Conservation (phyloP, 2,329 filamentous ascomycete genomes). For the Aspergillus niger region DNA sequence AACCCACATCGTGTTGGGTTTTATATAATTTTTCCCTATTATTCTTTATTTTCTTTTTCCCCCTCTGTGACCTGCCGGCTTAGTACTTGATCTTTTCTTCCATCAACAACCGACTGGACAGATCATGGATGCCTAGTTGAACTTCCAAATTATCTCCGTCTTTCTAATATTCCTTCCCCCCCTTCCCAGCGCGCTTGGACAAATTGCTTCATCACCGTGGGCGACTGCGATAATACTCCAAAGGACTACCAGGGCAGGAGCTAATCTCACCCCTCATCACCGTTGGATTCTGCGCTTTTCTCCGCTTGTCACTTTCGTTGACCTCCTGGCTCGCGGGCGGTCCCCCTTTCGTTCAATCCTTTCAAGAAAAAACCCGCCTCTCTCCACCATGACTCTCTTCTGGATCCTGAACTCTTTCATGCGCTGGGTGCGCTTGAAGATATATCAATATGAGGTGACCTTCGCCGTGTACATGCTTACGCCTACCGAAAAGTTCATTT, state of each 20-base stretch:
- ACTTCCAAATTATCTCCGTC: not conserved
- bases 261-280: not conserved
- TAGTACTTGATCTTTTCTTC: not conserved
- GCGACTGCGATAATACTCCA: not conserved
- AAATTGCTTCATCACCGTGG: not conserved
- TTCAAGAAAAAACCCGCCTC: not conserved
- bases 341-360: not conserved
- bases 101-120: not conserved
- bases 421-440: constrained; percentile 89
- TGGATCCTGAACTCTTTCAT: constrained; percentile 58
- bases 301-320: not conserved
- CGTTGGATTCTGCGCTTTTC: not conserved
- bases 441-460: constrained; percentile 98
- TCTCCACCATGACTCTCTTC: constrained; percentile 28
- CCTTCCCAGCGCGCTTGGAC: not conserved
- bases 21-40: not conserved
- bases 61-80: not conserved
- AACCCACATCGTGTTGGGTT: not conserved
- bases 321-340: not conserved
- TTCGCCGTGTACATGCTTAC: constrained; percentile 97
- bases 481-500: constrained; percentile 91
- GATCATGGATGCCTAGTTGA: constrained; percentile 6
- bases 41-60: not conserved
- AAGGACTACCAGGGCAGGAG: not conserved
- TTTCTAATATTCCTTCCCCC: not conserved